These are phyloP conservation scores for Sporothrix schenckii DNA, from an alignment of 2,329 filamentous ascomycete species.

Conservation along the genomic window DNA sequence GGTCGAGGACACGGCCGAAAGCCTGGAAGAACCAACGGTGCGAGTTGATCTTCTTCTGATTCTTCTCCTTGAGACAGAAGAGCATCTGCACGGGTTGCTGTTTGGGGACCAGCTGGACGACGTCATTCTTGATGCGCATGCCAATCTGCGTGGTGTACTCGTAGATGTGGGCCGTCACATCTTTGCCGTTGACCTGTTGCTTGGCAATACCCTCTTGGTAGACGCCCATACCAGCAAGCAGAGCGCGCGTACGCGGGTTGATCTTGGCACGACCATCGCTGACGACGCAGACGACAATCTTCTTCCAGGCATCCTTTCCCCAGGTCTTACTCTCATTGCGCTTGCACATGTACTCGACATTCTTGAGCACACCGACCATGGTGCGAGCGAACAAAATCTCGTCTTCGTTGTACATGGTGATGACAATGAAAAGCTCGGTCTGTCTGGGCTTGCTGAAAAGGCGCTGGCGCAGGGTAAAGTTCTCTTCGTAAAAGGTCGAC, in stretches of 20 bases:
- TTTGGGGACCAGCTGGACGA: constrained; percentile 81
- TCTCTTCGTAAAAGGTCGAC: constrained; percentile 79
- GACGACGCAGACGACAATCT: constrained; percentile 97
- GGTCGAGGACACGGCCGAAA: constrained; percentile 87
- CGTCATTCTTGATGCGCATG: constrained; percentile 83
- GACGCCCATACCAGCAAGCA: constrained; percentile 89
- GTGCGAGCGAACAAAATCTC: constrained; percentile 94
- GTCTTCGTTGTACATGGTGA: constrained; percentile 99
- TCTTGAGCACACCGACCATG: constrained; percentile 97
- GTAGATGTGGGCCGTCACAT: constrained; percentile 97
- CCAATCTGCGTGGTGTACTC: constrained; percentile 89
- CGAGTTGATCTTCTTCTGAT: constrained; percentile 99
- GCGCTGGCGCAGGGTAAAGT: constrained; percentile 88
- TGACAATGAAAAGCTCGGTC: constrained; percentile 92
- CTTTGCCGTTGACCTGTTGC: constrained; percentile 94
- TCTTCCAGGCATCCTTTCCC: constrained; percentile 99
- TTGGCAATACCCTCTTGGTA: constrained; percentile 99
- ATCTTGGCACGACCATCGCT: constrained; percentile 97
- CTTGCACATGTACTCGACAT: constrained; percentile 97
- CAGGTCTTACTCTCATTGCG: constrained; percentile 93
- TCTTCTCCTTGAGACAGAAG: constrained; percentile 99
- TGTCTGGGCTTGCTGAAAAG: constrained; percentile 90
- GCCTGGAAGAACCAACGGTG: constrained; percentile 99
- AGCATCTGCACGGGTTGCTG: constrained; percentile 93
- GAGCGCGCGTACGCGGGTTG: constrained; percentile 84